These are phyloP conservation scores for Parachaetomium inaequale DNA, from an alignment of 495 filamentous ascomycete species.

Conservation along the genomic window DNA sequence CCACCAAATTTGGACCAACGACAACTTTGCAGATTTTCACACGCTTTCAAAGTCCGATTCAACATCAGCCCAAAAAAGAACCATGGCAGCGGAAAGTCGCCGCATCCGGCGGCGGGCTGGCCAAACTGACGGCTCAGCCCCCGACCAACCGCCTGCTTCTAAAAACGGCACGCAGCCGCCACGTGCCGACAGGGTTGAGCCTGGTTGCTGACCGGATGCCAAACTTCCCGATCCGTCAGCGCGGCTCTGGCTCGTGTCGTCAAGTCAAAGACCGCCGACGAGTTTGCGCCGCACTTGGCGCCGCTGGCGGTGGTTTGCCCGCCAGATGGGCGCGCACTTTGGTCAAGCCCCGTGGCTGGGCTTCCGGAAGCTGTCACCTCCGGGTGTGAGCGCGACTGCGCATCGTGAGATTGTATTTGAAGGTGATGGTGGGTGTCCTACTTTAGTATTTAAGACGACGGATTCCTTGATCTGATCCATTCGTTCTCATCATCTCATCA, in stretches of 20 bases:
- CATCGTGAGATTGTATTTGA: not conserved
- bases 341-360: not conserved
- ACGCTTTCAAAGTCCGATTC: no score
- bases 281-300: not conserved
- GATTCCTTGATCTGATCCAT: not conserved
- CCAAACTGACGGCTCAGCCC: not conserved
- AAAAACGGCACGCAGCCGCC: conserved; percentile 4
- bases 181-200: not conserved
- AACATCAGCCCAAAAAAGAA: not conserved
- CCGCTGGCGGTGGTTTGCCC: not conserved
- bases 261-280: not conserved
- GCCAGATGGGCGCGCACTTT: not conserved
- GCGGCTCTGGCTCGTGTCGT: not conserved
- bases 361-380: not conserved
- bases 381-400: not conserved
- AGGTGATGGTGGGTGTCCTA: not conserved
- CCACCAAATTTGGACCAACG: no score
- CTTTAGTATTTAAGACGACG: not conserved
- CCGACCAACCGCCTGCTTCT: not conserved
- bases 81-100: not conserved
- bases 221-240: not conserved
- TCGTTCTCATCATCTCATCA: conserved; percentile 10
- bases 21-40: no score
- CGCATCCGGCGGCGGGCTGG: not conserved
- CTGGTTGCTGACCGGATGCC: conserved; percentile 6